Evolutionary conservation across 2,329 filamentous ascomycete species (phyloP).

Genomic region (Capronia epimyces): DNA sequence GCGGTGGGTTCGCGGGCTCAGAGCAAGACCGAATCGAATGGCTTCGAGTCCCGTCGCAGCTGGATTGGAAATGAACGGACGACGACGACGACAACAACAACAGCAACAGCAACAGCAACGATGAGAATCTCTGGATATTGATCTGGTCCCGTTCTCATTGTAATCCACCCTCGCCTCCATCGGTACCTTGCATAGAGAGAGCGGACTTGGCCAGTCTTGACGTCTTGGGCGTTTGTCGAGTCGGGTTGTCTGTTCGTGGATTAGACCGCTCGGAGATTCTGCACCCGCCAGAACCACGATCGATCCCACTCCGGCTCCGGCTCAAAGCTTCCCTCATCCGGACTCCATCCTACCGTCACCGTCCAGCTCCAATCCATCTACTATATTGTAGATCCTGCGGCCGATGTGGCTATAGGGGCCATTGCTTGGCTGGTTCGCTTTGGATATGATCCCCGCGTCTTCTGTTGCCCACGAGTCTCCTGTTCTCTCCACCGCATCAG

Average conservation of each 20-base stretch:
- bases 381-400: background rate
- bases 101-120: too few relatives aligned
- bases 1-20: too few relatives aligned
- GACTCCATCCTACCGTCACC: background rate
- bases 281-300: background rate
- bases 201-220: background rate
- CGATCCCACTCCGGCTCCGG: background rate
- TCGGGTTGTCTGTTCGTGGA: too few relatives aligned
- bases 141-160: too few relatives aligned
- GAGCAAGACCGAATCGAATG: too few relatives aligned
- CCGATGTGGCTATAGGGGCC: background rate
- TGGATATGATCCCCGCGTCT: constrained; percentile 13
- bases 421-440: background rate
- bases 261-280: too few relatives aligned
- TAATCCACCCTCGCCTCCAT: background rate
- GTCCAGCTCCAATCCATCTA: background rate
- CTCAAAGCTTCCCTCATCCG: background rate
- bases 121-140: too few relatives aligned
- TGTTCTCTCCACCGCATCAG: constrained; percentile 5
- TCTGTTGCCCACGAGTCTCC: constrained; percentile 5
- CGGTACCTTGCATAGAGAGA: background rate
- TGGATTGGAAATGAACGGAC: too few relatives aligned
- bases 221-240: background rate
- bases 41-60: too few relatives aligned
- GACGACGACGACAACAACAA: too few relatives aligned